Evolutionary conservation across 345 rosid species (phyloP).

Genomic region (Triadica sebifera): DNA sequence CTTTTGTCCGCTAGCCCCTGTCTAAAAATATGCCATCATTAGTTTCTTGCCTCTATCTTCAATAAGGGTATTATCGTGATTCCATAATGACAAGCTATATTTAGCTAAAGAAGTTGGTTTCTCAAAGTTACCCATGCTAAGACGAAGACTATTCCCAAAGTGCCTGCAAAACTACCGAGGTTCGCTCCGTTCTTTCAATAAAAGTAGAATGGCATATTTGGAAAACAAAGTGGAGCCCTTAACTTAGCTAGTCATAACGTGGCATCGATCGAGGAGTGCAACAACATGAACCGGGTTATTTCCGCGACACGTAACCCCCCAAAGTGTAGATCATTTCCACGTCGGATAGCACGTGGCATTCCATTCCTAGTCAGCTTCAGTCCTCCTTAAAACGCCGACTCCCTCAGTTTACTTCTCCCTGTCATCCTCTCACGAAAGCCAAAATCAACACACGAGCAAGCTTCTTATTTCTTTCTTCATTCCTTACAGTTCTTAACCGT

Average conservation of each 20-base stretch:
- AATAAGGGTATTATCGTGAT: conserved; percentile 4
- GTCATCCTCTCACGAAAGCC: conserved; percentile 12
- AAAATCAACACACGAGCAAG: neutral
- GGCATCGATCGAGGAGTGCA: conserved; percentile 14
- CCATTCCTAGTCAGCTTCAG: conserved; percentile 15
- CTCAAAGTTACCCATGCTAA: conserved; percentile 16
- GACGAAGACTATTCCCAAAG: conserved; percentile 1
- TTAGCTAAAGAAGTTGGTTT: neutral
- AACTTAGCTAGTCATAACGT: conserved; percentile 15
- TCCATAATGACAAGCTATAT: neutral
- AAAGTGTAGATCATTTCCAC: conserved; percentile 9
- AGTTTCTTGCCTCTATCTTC: too few relatives aligned
- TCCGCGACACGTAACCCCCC: conserved; percentile 19
- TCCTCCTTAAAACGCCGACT: conserved; percentile 16
- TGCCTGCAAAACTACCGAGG: neutral
- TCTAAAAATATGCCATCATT: neutral
- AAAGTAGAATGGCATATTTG: neutral
- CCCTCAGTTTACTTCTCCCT: neutral
- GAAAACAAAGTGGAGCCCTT: neutral
- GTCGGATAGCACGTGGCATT: conserved; percentile 16
- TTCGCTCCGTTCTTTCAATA: neutral
- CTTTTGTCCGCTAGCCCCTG: neutral
- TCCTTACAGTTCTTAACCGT: neutral
- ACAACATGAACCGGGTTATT: neutral
- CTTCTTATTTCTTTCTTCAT: neutral